Base-by-base conservation (phyloP, 2,329 filamentous ascomycete species). In the Fusarium globosum region DNA sequence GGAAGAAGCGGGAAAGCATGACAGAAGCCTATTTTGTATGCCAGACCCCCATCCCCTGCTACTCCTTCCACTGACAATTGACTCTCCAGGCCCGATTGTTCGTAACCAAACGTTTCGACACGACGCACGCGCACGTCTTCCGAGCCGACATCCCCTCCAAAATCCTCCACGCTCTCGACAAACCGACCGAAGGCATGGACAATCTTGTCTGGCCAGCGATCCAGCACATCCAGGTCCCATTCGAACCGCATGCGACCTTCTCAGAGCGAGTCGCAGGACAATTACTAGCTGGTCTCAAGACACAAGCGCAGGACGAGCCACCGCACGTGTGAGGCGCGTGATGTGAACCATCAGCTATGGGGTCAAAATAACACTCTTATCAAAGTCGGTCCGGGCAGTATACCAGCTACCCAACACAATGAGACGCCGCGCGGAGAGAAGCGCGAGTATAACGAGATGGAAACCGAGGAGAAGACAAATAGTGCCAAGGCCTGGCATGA, bases 1-100 rank as follows among this genome's bases (percentile, higher is more conserved):
- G 30, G 48, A 1, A 20, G 20, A 4, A 2, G 0, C 20, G 10
- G 0, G 3, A 30, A 10, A 4, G 13, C 11, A 35, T 8, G 15
- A 7, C 5, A 23, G 16, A 51, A 20, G 2, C 15, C 7, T 14
- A 4, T 6, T 7, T 14, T 3, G 48, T 51, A 51, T 7, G 48
- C 8, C 16, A 35, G n/a, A 15, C 16, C 21, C 1, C 0, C 1
- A 13, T 15, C 4, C 28, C 30, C 3, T 1, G 8, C 26, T 51
- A 1, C 8, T 8, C 12, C 6, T 20, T 6, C 6, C 4, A 6
- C 48, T 52, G 9, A 52, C 49, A 26, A 8, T n/a, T n/a, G n/a
- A n/a, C n/a, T n/a, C n/a, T n/a, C n/a, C 7, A 52, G 49, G n/a
- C 36, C 12, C n/a, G 49, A 26, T 26, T 52, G 0, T 3, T 52